A percentile compares a stretch with the other conserved stretches of the same genome.
These are phyloP conservation scores for Letharia lupina DNA, from an alignment of 495 filamentous ascomycete genomes.

Conservation along the genomic window DNA sequence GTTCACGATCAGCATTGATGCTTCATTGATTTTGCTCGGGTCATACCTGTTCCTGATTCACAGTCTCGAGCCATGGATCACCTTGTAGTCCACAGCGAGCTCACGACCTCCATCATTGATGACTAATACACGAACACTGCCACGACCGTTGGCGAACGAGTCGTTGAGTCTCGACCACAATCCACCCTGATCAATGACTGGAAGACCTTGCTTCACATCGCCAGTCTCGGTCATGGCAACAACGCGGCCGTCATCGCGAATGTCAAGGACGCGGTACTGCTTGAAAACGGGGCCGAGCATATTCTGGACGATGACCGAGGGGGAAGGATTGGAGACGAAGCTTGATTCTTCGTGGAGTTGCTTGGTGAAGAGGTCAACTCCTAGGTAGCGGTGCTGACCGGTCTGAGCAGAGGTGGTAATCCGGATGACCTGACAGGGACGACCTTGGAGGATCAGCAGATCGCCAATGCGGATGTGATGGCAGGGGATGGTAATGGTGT, in stretches of 20 bases:
- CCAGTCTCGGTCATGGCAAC: slow-evolving; percentile 81
- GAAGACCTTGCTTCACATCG: slow-evolving; percentile 94
- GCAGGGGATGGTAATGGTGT: slow-evolving; percentile 96
- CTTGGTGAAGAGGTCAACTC: slow-evolving; percentile 99
- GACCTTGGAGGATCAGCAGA: slow-evolving; percentile 96
- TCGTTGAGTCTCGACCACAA: slow-evolving; percentile 75
- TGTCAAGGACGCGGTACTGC: slow-evolving; percentile 98
- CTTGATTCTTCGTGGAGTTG: slow-evolving; percentile 98
- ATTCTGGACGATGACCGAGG: slow-evolving; percentile 96
- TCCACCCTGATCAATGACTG: slow-evolving; percentile 85
- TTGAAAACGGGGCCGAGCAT: slow-evolving; percentile 99
- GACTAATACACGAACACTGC: slow-evolving; percentile 87
- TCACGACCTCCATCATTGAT: slow-evolving; percentile 90
- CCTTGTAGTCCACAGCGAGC: slow-evolving; percentile 97
- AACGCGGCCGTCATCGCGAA: slow-evolving; percentile 76
- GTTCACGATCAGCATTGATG: background rate
- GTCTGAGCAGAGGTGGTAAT: slow-evolving; percentile 98
- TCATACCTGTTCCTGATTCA: slow-evolving; percentile 30
- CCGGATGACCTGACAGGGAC: slow-evolving; percentile 99
- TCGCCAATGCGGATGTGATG: slow-evolving; percentile 99
- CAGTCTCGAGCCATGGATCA: slow-evolving; percentile 73
- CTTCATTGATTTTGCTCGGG: background rate
- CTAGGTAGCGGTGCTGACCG: slow-evolving; percentile 98
- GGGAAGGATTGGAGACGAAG: slow-evolving; percentile 93
- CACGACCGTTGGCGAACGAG: slow-evolving; percentile 85